Base-by-base conservation (phyloP, 805 yeast genomes). In the Ogataea corticis region DNA sequence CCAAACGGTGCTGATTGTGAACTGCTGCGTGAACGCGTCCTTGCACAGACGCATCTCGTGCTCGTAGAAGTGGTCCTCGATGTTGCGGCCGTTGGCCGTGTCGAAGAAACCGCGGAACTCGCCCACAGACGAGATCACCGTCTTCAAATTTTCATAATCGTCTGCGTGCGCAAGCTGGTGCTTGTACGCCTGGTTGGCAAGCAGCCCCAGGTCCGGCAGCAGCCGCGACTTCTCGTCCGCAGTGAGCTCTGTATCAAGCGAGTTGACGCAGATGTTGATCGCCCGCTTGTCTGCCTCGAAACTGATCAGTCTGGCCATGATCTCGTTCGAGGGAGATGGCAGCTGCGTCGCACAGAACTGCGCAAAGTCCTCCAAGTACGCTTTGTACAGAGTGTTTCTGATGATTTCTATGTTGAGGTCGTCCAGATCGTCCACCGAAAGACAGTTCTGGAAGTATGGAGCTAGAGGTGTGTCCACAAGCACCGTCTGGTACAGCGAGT, bases 241-340 rank as follows among this genome's bases (percentile, higher is more conserved):
- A n/a, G 87, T 69, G 54, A 94, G 75, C 38, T 86, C 96, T 0
- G 94, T 77, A 49, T 85, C 89, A 61, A 92, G 79, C 2, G 98
- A 88, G 73, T 95, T 94, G 56, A 94, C 73, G 3, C 95, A 76
- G 58, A 94, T 91, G 68, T 94, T 95, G 54, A 94, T 88, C 23
- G 94, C 81, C 65, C 99, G 80, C 67, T 96, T 85, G 67, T 94
- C 99, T 33, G 96, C 97, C 69, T 94, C 99, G 65, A 94, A 94
- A 52, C 75, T 83, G 54, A 94, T 74, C 47, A 95, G 70, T 39
- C 80, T 72, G 46, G 70, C 69, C 97, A 94, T 87, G 50, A 87
- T 80, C 60, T 88, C 95, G 50, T 75, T 72, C 37, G 95, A 86
- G 10, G 98, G 98, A 14, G 75, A 69, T 7, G 82, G 79, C 48